Base-by-base conservation (phyloP, 1,139 yeast species). In the Hemisphaericaspora lyxosophila region DNA sequence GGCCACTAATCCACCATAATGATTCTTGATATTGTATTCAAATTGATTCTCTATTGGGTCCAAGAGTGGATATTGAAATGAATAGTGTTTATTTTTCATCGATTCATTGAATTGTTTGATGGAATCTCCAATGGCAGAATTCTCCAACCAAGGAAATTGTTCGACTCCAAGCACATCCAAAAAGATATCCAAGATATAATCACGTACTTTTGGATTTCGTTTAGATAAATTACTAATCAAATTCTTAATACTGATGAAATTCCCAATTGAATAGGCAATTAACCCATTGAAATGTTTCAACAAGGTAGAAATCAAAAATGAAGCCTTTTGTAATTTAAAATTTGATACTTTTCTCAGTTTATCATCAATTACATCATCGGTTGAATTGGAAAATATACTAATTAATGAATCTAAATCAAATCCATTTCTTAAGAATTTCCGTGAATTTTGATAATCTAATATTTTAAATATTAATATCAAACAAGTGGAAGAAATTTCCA, bases 221-320 rank as follows among this genome's bases (percentile, higher is more conserved):
- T 81, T 78, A 20, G 69, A 67, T 38, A 90, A 62, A 53, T 90
- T 83, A 27, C 73, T 65, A 2, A 90, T 63, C 26, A 92, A 64
- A 40, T 80, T 79, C 31, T 64, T 65, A 14, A 92, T 51, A 22
- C 84, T 75, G 38, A 69, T 69, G 49, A 80, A 84, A 42, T 78
- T 61, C 47, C 82, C 69, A 40, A 76, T 70, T 0, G 87, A 73
- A 49, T 83, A 76, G 7, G 85, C 76, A 47, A 85, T 73, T 9
- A 89, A 55, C 0, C 98, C 98, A 14, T 85, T 73, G 80, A 94
- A 85, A 33, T 80, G 75, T 44, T 86, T 84, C 36, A 92, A 60
- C 20, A 87, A 61, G 3, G 75, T 59, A 0, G 86, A 66, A 3
- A 90, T 59, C 9, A 87, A 67, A 33, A 76, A 71, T 0, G 92